Percentiles rank a stretch among this genome's conserved stretches.
Conservation (phyloP, 169 alveolate genomes). For the Plasmodium blacklocki region DNA sequence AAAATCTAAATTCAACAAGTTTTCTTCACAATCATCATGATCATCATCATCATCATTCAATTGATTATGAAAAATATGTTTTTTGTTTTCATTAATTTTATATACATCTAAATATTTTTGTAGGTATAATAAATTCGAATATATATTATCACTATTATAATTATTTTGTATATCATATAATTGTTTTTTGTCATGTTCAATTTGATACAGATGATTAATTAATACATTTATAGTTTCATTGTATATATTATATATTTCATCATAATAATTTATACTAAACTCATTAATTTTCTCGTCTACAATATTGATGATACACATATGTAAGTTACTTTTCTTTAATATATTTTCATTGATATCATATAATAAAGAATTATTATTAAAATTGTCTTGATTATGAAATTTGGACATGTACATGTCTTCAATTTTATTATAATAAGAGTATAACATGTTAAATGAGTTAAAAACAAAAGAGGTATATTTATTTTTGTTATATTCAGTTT, state of each 20-base stretch:
- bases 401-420: conserved; percentile 8
- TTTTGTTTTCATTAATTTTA: conserved; percentile 55
- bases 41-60: conserved; percentile 14
- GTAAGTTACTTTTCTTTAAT: conserved; percentile 11
- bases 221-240: conserved; percentile 11
- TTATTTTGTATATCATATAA: conserved; percentile 5
- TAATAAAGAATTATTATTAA: conserved; percentile 22
- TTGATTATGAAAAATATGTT: conserved; percentile 8
- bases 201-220: background rate
- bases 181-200: background rate
- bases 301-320: conserved; percentile 21
- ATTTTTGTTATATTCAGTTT: background rate
- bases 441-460: conserved; percentile 1
- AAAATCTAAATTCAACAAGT: conserved; percentile 30
- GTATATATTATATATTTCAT: conserved; percentile 28
- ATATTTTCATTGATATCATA: conserved; percentile 40
- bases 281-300: background rate
- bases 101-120: conserved; percentile 25
- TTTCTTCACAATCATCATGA: conserved; percentile 12
- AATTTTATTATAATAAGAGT: conserved; percentile 1
- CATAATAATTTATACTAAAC: background rate
- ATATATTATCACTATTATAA: no score
- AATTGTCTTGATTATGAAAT: conserved; percentile 7
- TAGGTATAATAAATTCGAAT: background rate
- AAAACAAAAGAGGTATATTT: conserved; percentile 16